phyloP scores from a whole-genome alignment of 768 basidiomycete species.

The Lentinula raphanica region DNA sequence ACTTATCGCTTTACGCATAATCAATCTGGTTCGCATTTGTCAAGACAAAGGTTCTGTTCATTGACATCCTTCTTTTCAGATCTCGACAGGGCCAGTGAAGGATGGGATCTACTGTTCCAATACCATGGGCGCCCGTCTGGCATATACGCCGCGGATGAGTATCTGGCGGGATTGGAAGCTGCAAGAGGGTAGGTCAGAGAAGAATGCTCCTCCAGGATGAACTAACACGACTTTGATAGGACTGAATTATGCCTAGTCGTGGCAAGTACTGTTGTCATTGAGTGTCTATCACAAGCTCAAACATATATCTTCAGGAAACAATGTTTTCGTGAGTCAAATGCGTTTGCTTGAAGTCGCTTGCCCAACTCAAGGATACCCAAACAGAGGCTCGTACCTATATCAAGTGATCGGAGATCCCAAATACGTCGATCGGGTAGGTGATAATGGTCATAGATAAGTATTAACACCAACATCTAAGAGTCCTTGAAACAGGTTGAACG shows the following conservation, averaged over 20 bases:
- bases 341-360: background rate
- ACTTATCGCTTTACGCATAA: slow-evolving; percentile 54
- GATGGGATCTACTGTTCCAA: slow-evolving; percentile 53
- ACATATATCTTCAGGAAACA: slow-evolving; percentile 35
- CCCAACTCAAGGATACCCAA: background rate
- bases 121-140: slow-evolving; percentile 55
- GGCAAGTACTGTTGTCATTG: slow-evolving; percentile 22
- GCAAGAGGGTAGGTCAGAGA: slow-evolving; percentile 35
- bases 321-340: slow-evolving; percentile 47
- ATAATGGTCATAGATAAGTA: too few relatives aligned
- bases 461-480: too few relatives aligned
- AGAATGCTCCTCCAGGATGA: background rate
- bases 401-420: slow-evolving; percentile 53
- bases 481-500: slow-evolving; percentile 29
- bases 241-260: slow-evolving; percentile 53
- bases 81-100: slow-evolving; percentile 41
- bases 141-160: slow-evolving; percentile 53
- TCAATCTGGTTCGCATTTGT: slow-evolving; percentile 37
- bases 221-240: slow-evolving; percentile 19
- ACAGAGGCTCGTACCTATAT: slow-evolving; percentile 48
- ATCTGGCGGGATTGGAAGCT: slow-evolving; percentile 52
- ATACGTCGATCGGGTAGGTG: slow-evolving; percentile 42
- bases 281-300: background rate
- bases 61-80: slow-evolving; percentile 25
- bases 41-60: background rate